Base-by-base conservation (phyloP, 495 filamentous ascomycete species). In the Aspergillus egyptiacus region DNA sequence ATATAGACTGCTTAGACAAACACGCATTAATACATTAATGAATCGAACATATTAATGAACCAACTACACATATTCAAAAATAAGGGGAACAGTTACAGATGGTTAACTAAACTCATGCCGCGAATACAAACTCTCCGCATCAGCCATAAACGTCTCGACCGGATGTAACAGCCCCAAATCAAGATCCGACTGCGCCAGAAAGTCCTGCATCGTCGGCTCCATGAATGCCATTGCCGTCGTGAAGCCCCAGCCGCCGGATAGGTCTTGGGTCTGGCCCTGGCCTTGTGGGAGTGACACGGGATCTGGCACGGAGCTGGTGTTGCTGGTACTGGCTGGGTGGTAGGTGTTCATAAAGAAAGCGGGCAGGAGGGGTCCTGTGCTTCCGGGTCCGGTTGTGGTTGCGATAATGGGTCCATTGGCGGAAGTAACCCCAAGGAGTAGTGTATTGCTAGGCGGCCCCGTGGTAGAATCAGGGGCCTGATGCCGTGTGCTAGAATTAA, bases 131-230 rank as follows among this genome's bases (percentile, higher is more conserved):
- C 60, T 66, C 54, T 68, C 69, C 10, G 39, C 39, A 51, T 72
- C 68, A 27, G 56, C 65, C 43, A 71, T 60, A 45, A 67, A 71
- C 6, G 65, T 62, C 61, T 72, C 69, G 39, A 71, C 66, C 5
- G 69, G 66, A 53, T 71, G 63, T 37, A 69, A 37, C 22, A 69
- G 41, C 3, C 69, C 68, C 33, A 72, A 35, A 52, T 70, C 67
- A 15, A 72, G 62, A 58, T 72, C 65, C 15, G 66, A 68, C 60
- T 72, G 69, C 23, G 69, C 69, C 1, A 72, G 53, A 20, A 72
- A 72, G 32, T 71, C 65, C 51, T 72, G 67, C 69, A 72, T 72
- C 5, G 68, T 72, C 28, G 69, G 69, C 43, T 72, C 68, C 43
- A 72, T 44, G 33, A 72, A 72, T 17, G 69, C 61, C 69, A 72